Base-by-base conservation (phyloP, 768 basidiomycete genomes). In the Mycena latifolia region DNA sequence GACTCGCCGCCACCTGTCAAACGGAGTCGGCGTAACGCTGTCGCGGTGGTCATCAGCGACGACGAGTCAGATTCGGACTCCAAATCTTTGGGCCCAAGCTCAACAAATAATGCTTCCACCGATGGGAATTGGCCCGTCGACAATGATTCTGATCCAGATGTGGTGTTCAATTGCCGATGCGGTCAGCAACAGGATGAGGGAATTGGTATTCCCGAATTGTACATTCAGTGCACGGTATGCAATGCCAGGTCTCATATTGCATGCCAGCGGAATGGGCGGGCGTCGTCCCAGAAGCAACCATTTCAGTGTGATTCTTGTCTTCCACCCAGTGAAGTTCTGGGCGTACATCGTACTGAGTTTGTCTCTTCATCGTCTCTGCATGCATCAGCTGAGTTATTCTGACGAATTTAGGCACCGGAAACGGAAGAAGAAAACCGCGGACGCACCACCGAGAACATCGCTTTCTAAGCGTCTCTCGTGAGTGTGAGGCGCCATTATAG, bases 301-400 rank as follows among this genome's bases (percentile, higher is more conserved):
- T 59, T 59, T 28, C 18, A n/a, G n/a, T 59, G 56, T 24, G 56
- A 57, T 47, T 14, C 7, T 10, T 50, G 57, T 24, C 22, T 2
- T n/a, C 47, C 46, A 4, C n/a, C n/a, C 7, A 37, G 39, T 31
- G 27, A 29, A 31, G 3, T 24, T 15, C 28, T 56, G 24, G 39
- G 37, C 4, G 8, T 43, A n/a, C 43, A 17, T 9, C n/a, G 22
- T 2, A 12, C 20, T 29, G 9, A 45, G 55, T 43, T 10, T 2
- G 28, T 29, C 1, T 12, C 8, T 29, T n/a, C 1, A 11, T 46
- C 28, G 29, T 58, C 33, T 35, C 33, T 35, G 33, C n/a, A n/a
- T n/a, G n/a, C n/a, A n/a, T n/a, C n/a, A n/a, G n/a, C n/a, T n/a
- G n/a, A n/a, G 27, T 54, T 54, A 22, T 24, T 10, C 8, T 39